These are phyloP conservation scores for Rubus idaeus DNA, from an alignment of 306 rosid species.

Conservation along the genomic window DNA sequence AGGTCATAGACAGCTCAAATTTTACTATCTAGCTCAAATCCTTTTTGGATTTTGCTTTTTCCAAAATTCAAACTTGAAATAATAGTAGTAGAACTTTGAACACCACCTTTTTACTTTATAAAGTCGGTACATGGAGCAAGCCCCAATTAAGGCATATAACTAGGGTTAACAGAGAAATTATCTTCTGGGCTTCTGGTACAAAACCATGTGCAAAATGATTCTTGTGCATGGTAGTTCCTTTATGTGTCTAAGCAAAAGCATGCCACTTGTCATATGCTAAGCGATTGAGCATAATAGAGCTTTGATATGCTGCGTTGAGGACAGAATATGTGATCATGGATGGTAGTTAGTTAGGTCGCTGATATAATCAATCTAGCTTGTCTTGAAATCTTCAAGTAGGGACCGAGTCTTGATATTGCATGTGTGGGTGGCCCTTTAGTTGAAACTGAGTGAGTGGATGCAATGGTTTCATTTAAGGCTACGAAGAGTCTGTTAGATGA, in stretches of 20 bases:
- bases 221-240: background rate
- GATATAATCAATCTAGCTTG: slow-evolving; percentile 8
- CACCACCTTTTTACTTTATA: slow-evolving; percentile 4
- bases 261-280: background rate
- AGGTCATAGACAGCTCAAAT: background rate
- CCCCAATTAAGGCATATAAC: slow-evolving; percentile 43
- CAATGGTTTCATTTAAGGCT: slow-evolving; percentile 9
- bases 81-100: slow-evolving; percentile 13
- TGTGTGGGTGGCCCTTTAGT: slow-evolving; percentile 26
- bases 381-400: slow-evolving; percentile 24
- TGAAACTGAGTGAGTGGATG: slow-evolving; percentile 7
- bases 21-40: slow-evolving; percentile 12
- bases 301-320: background rate
- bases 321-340: background rate
- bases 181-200: background rate
- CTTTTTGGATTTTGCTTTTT: slow-evolving; percentile 38
- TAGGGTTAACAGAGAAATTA: slow-evolving; percentile 8
- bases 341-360: background rate
- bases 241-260: background rate
- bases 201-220: slow-evolving; percentile 17
- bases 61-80: slow-evolving; percentile 32
- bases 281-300: background rate
- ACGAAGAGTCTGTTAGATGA: background rate
- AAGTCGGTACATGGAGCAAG: slow-evolving; percentile 24
- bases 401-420: slow-evolving; percentile 3